A percentile compares a stretch with the other conserved stretches of the same genome.
phyloP scores from a whole-genome alignment of 1,139 yeast species.

The Hemisphaericaspora xylofermentans region DNA sequence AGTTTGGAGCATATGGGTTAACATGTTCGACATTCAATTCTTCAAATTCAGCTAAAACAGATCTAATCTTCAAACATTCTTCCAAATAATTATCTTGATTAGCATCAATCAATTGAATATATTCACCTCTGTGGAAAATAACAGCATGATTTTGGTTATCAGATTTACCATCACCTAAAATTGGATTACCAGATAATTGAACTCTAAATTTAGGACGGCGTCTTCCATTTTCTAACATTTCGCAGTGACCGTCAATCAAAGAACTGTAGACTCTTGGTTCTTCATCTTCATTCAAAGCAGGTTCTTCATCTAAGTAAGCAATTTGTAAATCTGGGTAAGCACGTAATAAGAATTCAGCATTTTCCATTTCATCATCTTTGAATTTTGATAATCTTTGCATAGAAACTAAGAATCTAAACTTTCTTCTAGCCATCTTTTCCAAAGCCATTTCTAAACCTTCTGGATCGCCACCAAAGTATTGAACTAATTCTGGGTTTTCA shows the following conservation, averaged over 20 bases:
- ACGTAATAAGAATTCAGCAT: slow-evolving; percentile 95
- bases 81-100: slow-evolving; percentile 97
- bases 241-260: slow-evolving; percentile 97
- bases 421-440: slow-evolving; percentile 99
- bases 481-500: slow-evolving; percentile 98
- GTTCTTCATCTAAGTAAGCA: slow-evolving; percentile 96
- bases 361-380: slow-evolving; percentile 96
- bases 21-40: slow-evolving; percentile 86
- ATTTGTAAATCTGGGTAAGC: slow-evolving; percentile 98
- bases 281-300: slow-evolving; percentile 87
- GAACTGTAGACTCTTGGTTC: slow-evolving; percentile 98
- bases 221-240: slow-evolving; percentile 94
- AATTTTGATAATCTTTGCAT: slow-evolving; percentile 98
- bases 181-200: slow-evolving; percentile 97
- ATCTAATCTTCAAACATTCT: slow-evolving; percentile 96
- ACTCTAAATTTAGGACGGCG: slow-evolving; percentile 98
- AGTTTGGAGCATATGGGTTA: slow-evolving; percentile 72
- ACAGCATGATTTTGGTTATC: slow-evolving; percentile 98
- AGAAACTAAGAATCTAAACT: slow-evolving; percentile 93
- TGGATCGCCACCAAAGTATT: slow-evolving; percentile 97
- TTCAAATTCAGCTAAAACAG: slow-evolving; percentile 96
- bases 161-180: slow-evolving; percentile 98
- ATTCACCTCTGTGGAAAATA: slow-evolving; percentile 98
- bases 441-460: slow-evolving; percentile 93
- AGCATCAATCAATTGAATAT: slow-evolving; percentile 96